Base-by-base conservation (phyloP, 75 land plant species). In the Pinus albicaulis region DNA sequence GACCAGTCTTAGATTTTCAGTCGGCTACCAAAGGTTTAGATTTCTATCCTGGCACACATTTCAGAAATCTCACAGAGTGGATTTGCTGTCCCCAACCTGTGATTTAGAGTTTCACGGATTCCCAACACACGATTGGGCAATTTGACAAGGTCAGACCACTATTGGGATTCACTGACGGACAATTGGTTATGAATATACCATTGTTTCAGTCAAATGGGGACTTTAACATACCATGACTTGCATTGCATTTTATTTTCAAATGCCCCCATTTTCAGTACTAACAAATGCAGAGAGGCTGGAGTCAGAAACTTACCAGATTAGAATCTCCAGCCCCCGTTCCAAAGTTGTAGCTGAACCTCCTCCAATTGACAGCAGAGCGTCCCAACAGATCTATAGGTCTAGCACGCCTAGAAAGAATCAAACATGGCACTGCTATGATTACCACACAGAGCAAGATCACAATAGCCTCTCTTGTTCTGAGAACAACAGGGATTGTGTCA, bases 361-460 rank as follows among this genome's bases (percentile, higher is more conserved):
- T 41, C 71, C 71, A 68, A 31, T 34, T 68, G n/a, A 68, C 71
- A 20, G 71, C 20, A n/a, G 71, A 68, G 36, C 41, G 71, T 8
- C 71, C 41, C 20, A 68, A 52, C 36, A 68, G 71, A 68, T 68
- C 71, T 14, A 68, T 41, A 10, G 71, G 71, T 13, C 71, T 20
- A n/a, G 71, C 48, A 38, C 48, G 41, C 71, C 71, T 68, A 19
- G 31, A 68, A 3, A 68, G 48, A 20, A 68, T 44, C 71, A 68
- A 52, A 68, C 71, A 68, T 68, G 71, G 71, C 71, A 68, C 71
- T 10, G 48, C 44, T 36, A 68, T 44, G 20, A 68, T 68, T n/a
- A 23, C 71, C 71, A 68, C 3, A 20, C 71, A 68, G 13, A 68
- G 10, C 34, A 68, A 7, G 41, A 68, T 34, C 71, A 68, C 71